phyloP scores from a whole-genome alignment of 108 stramenopile species.

The Nitzschia sp. region DNA sequence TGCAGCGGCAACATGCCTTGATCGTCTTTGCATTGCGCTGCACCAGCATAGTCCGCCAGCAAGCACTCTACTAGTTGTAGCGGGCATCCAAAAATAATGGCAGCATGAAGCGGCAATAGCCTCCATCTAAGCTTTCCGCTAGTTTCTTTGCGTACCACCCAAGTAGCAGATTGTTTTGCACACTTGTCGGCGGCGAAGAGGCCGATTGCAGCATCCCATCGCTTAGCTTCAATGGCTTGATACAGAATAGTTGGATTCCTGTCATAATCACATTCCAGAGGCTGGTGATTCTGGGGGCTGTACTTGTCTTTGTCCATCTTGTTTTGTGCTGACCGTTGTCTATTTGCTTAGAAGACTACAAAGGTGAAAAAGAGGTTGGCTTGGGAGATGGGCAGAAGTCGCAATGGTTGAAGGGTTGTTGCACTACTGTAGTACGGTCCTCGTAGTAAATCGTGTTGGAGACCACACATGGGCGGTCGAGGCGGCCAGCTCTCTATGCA shows the following conservation, averaged over 20 bases:
- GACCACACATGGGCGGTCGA: too few relatives aligned
- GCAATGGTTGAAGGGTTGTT: too few relatives aligned
- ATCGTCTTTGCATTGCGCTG: conserved; percentile 74
- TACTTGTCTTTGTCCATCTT: conserved; percentile 18
- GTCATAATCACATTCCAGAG: conserved; percentile 71
- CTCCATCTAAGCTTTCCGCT: conserved; percentile 83
- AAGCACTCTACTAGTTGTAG: conserved; percentile 47
- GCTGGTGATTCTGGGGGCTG: conserved; percentile 4
- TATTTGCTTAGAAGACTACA: background rate
- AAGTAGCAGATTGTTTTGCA: conserved; percentile 46
- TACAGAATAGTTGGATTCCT: conserved; percentile 65
- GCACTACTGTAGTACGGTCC: too few relatives aligned
- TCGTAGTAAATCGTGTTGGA: too few relatives aligned
- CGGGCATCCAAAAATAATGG: conserved; percentile 78
- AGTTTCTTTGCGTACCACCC: conserved; percentile 72
- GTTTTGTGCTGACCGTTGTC: background rate
- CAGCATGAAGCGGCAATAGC: conserved; percentile 77
- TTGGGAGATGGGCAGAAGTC: too few relatives aligned
- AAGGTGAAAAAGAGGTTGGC: too few relatives aligned
- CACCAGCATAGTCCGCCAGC: conserved; percentile 57
- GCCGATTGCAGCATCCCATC: conserved; percentile 58
- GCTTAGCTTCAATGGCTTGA: conserved; percentile 63
- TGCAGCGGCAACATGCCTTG: conserved; percentile 84
- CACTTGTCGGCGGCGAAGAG: conserved; percentile 8
- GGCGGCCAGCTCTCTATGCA: too few relatives aligned